Conservation (phyloP, 129 eudicot genomes). For the Saussurea involucrata region DNA sequence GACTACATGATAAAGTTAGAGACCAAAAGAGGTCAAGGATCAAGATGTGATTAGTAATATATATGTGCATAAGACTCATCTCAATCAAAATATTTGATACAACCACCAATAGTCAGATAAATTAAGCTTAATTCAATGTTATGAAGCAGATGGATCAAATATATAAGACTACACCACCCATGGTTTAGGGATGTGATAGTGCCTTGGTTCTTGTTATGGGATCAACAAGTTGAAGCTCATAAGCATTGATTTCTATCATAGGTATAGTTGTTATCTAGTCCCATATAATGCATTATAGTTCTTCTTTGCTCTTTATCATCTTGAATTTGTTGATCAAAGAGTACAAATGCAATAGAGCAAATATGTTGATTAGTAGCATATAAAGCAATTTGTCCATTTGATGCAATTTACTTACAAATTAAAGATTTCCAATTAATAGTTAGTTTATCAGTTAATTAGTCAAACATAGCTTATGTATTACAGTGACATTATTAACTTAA, state of each 20-base stretch:
- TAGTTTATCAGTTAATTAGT: too few relatives aligned
- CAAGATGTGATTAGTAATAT: too few relatives aligned
- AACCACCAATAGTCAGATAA: neutral
- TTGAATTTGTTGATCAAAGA: too few relatives aligned
- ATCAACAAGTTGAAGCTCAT: neutral
- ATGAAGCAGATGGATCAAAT: neutral
- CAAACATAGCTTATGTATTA: neutral
- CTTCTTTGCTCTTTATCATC: neutral
- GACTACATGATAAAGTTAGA: too few relatives aligned
- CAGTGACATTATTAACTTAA: neutral
- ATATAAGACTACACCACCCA: neutral
- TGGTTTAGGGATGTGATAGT: neutral
- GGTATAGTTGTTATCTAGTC: neutral
- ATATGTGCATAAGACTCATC: neutral
- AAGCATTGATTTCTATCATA: neutral
- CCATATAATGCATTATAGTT: neutral
- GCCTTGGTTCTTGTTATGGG: neutral
- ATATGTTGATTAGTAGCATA: too few relatives aligned
- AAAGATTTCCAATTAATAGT: neutral
- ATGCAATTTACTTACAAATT: neutral
- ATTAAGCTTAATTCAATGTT: too few relatives aligned
- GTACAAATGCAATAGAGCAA: neutral
- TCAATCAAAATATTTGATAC: neutral
- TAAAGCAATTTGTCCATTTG: neutral
- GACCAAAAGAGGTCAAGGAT: too few relatives aligned